These are phyloP conservation scores for Tolypocladium pustulatum DNA, from an alignment of 2,329 filamentous ascomycete species.

Conservation along the genomic window DNA sequence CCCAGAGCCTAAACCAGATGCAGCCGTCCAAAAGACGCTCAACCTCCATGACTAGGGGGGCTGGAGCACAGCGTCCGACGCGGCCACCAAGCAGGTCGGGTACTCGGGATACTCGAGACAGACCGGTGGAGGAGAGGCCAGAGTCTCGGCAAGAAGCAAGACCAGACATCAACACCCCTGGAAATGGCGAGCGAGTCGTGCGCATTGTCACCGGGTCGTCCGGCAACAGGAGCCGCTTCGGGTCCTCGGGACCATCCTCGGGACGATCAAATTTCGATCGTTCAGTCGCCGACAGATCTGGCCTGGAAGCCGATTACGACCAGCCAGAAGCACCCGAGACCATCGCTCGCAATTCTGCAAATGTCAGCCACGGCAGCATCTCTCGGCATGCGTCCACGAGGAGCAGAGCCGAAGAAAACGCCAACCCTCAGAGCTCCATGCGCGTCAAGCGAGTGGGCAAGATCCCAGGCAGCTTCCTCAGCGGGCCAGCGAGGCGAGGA, in stretches of 20 bases:
- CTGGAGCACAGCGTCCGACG: conserved; percentile 12
- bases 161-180: conserved; percentile 42
- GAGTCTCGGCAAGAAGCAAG: conserved; percentile 23
- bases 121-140: conserved; percentile 27
- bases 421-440: conserved; percentile 60
- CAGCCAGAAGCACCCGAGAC: conserved; percentile 38
- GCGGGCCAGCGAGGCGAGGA: conserved; percentile 68
- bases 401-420: conserved; percentile 49
- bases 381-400: conserved; percentile 41
- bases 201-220: conserved; percentile 44
- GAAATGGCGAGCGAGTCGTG: conserved; percentile 40
- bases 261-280: conserved; percentile 23
- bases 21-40: conserved; percentile 35
- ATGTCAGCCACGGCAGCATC: conserved; percentile 39
- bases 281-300: conserved; percentile 21
- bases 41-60: conserved; percentile 34
- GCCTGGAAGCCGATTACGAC: conserved; percentile 34
- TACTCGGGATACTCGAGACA: conserved; percentile 32
- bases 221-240: conserved; percentile 26
- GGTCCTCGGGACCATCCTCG: conserved; percentile 25
- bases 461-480: conserved; percentile 65
- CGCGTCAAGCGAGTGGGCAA: conserved; percentile 69
- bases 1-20: conserved; percentile 31
- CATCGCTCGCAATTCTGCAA: conserved; percentile 33
- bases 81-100: conserved; percentile 26